These are phyloP conservation scores for Aspergillus campestris DNA, from an alignment of 495 filamentous ascomycete species.

Conservation along the genomic window DNA sequence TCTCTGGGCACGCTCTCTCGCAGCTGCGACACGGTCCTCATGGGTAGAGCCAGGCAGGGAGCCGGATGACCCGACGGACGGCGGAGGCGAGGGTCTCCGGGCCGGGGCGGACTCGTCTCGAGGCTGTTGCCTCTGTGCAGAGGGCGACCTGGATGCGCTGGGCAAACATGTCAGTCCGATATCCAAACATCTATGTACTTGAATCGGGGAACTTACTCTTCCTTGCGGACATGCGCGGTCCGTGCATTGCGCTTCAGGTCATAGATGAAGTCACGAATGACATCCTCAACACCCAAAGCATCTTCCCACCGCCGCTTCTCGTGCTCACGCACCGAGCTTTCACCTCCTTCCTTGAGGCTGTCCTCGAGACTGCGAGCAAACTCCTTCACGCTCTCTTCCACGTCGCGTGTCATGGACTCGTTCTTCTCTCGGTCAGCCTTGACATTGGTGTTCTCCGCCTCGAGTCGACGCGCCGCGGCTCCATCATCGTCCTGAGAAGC, in stretches of 20 bases:
- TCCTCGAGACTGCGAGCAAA: conserved; percentile 78
- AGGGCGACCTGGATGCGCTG: conserved; percentile 17
- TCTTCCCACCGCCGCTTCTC: conserved; percentile 95
- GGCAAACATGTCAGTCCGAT: neutral
- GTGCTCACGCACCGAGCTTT: conserved; percentile 66
- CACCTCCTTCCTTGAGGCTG: conserved; percentile 72
- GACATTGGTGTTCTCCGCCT: conserved; percentile 75
- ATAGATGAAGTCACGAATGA: conserved; percentile 95
- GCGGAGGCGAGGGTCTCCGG: conserved; percentile 31
- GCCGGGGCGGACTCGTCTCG: conserved; percentile 21
- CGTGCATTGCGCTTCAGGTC: conserved; percentile 82
- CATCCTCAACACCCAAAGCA: conserved; percentile 90
- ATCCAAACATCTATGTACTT: neutral
- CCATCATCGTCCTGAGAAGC: conserved; percentile 57
- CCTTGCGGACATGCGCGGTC: conserved; percentile 62
- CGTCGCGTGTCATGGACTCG: conserved; percentile 90
- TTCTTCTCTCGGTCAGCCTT: conserved; percentile 85
- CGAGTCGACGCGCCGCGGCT: conserved; percentile 70
- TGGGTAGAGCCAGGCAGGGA: conserved; percentile 65
- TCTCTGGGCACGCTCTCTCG: conserved; percentile 93
- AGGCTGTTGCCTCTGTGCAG: conserved; percentile 18
- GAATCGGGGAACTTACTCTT: conserved; percentile 53
- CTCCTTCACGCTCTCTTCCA: conserved; percentile 93
- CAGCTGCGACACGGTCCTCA: conserved; percentile 89
- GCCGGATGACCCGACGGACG: conserved; percentile 34